Conservation (phyloP, 495 filamentous ascomycete species). For the Pseudoneurospora amorphoporcata region DNA sequence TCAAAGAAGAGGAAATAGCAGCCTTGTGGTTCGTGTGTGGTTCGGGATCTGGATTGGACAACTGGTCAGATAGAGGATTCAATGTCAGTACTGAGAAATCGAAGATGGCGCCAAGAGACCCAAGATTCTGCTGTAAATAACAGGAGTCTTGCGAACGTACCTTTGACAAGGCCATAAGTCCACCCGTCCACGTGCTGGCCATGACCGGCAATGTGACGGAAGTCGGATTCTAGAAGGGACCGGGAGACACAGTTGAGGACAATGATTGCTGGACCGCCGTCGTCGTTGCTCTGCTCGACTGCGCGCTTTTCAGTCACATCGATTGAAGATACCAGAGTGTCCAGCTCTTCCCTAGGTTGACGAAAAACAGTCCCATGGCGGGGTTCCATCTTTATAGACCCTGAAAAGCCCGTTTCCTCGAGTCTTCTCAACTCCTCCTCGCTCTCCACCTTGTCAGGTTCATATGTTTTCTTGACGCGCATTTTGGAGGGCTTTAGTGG, state of each 20-base stretch:
- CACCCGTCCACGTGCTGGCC: constrained; percentile 55
- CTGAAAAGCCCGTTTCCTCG: background rate
- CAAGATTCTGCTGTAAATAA: background rate
- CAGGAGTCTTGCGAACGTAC: constrained; percentile 1
- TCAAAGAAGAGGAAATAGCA: constrained; percentile 56
- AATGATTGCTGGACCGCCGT: constrained; percentile 12
- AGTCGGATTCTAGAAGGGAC: constrained; percentile 50
- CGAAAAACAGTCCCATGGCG: background rate
- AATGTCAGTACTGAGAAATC: background rate
- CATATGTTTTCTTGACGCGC: background rate
- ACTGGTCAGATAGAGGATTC: constrained; percentile 8
- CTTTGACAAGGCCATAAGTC: constrained; percentile 42
- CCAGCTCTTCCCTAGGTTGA: background rate
- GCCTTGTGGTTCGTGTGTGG: constrained; percentile 41
- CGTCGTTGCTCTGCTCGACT: background rate
- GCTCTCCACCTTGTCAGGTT: background rate
- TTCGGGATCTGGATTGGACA: constrained; percentile 43
- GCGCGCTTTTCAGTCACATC: background rate
- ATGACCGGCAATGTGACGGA: constrained; percentile 47
- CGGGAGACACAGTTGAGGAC: constrained; percentile 40
- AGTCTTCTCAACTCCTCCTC: background rate
- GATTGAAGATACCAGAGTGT: background rate
- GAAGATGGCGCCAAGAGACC: background rate
- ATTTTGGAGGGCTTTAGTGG: background rate
- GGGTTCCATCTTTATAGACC: background rate